Evolutionary conservation across 805 yeast species (phyloP).

Genomic region (Starmera pachycereana): DNA sequence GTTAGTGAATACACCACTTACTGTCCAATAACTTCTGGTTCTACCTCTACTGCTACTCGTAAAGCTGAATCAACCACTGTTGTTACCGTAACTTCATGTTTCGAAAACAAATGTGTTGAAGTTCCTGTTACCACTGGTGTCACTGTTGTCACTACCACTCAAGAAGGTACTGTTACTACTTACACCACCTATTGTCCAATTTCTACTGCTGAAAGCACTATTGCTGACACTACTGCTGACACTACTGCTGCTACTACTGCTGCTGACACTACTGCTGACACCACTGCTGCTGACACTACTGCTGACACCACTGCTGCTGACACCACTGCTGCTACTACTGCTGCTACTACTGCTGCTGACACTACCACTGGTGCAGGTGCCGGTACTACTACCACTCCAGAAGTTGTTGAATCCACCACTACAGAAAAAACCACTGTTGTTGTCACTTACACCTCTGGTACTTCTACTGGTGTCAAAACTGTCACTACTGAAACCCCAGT

Average conservation of each 20-base stretch:
- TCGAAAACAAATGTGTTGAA: background rate
- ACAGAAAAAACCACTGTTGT: constrained; percentile 9
- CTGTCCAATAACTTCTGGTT: constrained; percentile 3
- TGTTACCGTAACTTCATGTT: constrained; percentile 3
- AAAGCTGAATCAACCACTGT: constrained; percentile 1
- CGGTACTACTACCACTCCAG: constrained; percentile 6
- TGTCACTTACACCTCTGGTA: constrained; percentile 10
- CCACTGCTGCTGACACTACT: constrained; percentile 4
- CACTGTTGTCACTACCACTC: constrained; percentile 9
- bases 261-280: constrained; percentile 6
- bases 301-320: constrained; percentile 5
- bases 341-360: constrained; percentile 8
- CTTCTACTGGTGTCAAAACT: constrained; percentile 1
- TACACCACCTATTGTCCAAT: constrained; percentile 3
- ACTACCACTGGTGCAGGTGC: constrained; percentile 7
- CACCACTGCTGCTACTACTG: constrained; percentile 5
- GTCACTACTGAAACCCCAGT: constrained; percentile 3
- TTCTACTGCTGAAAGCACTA: constrained; percentile 7
- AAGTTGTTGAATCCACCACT: constrained; percentile 10
- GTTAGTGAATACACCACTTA: constrained; percentile 14
- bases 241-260: constrained; percentile 10
- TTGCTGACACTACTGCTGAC: constrained; percentile 5
- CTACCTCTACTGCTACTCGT: constrained; percentile 3
- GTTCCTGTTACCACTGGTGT: constrained; percentile 14
- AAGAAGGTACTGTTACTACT: constrained; percentile 7